Base-by-base conservation (phyloP, 2,329 filamentous ascomycete genomes). In the Phialocephala subalpina region DNA sequence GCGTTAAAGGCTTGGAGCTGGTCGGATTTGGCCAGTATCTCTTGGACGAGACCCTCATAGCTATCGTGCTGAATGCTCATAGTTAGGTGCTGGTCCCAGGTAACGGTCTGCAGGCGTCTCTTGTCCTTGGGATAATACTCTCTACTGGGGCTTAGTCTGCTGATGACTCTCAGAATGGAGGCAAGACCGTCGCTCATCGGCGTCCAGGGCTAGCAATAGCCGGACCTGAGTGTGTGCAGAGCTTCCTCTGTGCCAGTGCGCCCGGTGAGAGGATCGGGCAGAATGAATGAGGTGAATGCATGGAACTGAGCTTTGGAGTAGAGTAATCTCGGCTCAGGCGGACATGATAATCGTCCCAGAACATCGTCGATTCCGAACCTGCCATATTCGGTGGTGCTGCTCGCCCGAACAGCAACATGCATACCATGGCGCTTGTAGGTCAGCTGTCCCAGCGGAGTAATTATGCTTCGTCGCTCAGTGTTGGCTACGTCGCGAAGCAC, bases 311-410 rank as follows among this genome's bases (percentile, higher is more conserved):
- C 64, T 63, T 66, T 66, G 18, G 62, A 56, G 42, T 66, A 66
- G 20, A 59, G 52, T 40, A 63, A 33, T 5, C 58, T 57, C 7
- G 64, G 60, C 49, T 66, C 64, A 0, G 84, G 78, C 0, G 87
- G 80, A 35, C 86, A 89, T 4, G 84, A 80, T 0, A 92, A 75
- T 1, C 85, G 80, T 0, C 84, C 83, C 1, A 92, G 78, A 0
- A 85, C 73, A 1, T 80, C 72, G 58, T 91, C 82, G 47, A 90
- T 82, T 0, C 77, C 77, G 58, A 85, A 90, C 3, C 78, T 82
- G 0, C 79, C 78, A 65, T 88, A 88, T 0, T 62, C 38, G 0
- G 78, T 79, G 1, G 69, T 66, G 12, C 77, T 75, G 0, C 73
- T 64, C 0, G 82, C 78, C 0, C 64, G 33, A 6, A 87, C 76